Evolutionary conservation across 192 early-diverging fungal genomes (phyloP).

Genomic region (Entomortierella beljakovae): DNA sequence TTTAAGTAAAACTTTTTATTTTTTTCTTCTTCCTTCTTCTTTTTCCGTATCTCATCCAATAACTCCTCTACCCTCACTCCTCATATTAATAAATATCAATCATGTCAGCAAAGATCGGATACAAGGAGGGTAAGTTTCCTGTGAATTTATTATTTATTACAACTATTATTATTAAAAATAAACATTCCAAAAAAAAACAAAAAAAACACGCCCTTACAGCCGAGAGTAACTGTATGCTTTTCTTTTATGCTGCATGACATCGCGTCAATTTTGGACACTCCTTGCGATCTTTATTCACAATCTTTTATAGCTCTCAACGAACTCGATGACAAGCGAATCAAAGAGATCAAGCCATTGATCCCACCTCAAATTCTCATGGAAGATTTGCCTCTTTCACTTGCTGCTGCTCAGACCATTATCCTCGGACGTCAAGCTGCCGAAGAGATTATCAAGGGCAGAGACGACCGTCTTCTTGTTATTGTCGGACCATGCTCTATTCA

Average conservation of each 20-base stretch:
- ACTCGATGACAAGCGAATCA: conserved; percentile 92
- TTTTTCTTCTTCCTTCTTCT: background rate
- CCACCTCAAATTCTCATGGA: conserved; percentile 96
- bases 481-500: conserved; percentile 92
- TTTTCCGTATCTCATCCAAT: background rate
- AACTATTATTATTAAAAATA: background rate
- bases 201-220: background rate
- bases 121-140: conserved; percentile 39
- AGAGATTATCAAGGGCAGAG: conserved; percentile 73
- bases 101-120: conserved; percentile 47
- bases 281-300: background rate
- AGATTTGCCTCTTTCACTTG: conserved; percentile 81
- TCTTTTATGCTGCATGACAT: background rate
- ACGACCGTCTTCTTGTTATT: conserved; percentile 85
- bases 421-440: conserved; percentile 73
- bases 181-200: too few species aligned
- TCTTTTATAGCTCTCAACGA: conserved; percentile 81
- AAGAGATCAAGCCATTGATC: conserved; percentile 81
- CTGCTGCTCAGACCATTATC: conserved; percentile 81
- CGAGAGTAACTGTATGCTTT: background rate
- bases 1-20: background rate
- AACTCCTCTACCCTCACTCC: background rate
- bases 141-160: conserved; percentile 1
- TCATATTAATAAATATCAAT: conserved; percentile 4
- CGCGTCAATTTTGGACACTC: background rate